Evolutionary conservation across 768 basidiomycete genomes (phyloP), one percentile per base, ranked within the genome.

Genomic region (Cystobasidium ongulense): DNA sequence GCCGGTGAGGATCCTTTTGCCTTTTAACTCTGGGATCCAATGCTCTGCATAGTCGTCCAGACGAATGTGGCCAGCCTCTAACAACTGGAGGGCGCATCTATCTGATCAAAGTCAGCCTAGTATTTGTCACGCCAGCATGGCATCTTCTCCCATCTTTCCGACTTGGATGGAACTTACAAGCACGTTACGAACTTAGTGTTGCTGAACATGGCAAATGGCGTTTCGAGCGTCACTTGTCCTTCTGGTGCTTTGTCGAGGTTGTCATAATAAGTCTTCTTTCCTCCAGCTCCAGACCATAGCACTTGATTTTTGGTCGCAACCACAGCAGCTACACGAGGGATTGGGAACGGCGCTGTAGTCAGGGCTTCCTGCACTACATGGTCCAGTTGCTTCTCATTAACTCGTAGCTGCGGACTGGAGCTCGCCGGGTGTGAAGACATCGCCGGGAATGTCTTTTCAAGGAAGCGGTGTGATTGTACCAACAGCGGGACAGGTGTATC

Each of bases 231-330:
- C 18, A 68, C 66, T 52, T 52, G 5, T 15, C 66, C 66, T 25
- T 54, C 23, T 8, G 39, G 15, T 23, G 11, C 21, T 66, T 43
- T 43, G 53, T 46, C 57, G 11, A 43, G 11, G 7, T 23, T 10
- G n/a, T n/a, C n/a, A n/a, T n/a, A n/a, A 35, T 68, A 68, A 43
- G 61, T 13, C 27, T 35, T 41, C 53, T 21, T 5, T 13, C 66
- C 66, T 66, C 66, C 66, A 5, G 66, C 66, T 13, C 61, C 66
- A 68, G 66, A 68, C 66, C 66, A 68, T 7, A 68, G 66, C 18
- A 65, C 46, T 15, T 5, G 17, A 62, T 62, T 23, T 13, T 25
- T 17, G 7, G 66, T 64, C 7, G 66, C 66, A 29, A 68, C 66
- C 7, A 65, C 53, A 62, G 57, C 57, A 18, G 66, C 11, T 5